Evolutionary conservation across 164 flowering plant species (phyloP), one percentile per base, ranked within the genome.

Genomic region (Brasenia schreberi): DNA sequence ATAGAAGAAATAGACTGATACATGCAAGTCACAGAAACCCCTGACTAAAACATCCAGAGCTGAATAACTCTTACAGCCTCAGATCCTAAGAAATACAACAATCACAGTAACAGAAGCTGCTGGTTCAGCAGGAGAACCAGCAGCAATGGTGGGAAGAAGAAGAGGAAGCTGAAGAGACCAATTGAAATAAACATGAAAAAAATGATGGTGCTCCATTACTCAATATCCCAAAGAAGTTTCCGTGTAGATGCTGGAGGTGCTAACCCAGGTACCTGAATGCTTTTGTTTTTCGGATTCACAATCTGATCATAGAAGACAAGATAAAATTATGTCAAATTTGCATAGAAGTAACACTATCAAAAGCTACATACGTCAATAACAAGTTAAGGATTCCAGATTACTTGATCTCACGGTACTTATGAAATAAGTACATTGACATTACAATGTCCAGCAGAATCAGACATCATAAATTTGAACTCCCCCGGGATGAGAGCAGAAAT

Each of bases 241-340:
- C 97, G 82, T 19, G 70, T 63, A 59, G 60, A 76, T 49, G 84
- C 98, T 3, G 98, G 96, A 23, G 98, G 98, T 14, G 87, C 98
- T 65, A 92, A 72, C 65, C 98, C 98, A 18, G 98, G 98, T 64
- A 92, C 88, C 53, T 79, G 87, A 49, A 92, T 92, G 77, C 84
- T 83, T 73, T 85, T 89, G 87, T 92, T 92, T 43, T 83, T 70
- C 65, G 98, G 96, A 68, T 92, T 69, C 65, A 89, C 96, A 60
- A 92, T 66, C 98, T 92, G 87, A 59, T 72, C 61, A 69, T 49
- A 33, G 59, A 65, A 68, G 18, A 64, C 27, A 23, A 23, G 27
- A 23, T 23, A 23, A 23, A 23, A 23, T 23, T 23, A 23, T 23
- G 27, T 23, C 27, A 23, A 23, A 23, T 23, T 23, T 23, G 27